phyloP scores from a whole-genome alignment of 1,139 yeast species.

The Suhomyces maxii region DNA sequence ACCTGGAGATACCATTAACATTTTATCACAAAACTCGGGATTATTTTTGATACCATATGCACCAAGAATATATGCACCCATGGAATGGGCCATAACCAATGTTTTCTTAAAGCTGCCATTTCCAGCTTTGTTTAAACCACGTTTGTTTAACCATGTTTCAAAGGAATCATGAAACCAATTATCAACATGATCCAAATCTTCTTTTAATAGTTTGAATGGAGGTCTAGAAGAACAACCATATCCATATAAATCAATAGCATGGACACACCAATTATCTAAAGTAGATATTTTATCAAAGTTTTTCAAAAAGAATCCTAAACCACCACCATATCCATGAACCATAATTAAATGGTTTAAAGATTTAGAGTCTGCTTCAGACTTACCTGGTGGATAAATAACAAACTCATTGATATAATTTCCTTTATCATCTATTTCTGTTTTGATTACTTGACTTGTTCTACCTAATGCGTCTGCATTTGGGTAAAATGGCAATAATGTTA shows the following conservation, averaged over 20 bases:
- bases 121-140: conserved; percentile 28
- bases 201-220: conserved; percentile 36
- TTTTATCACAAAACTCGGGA: conserved; percentile 46
- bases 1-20: conserved; percentile 62
- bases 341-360: conserved; percentile 58
- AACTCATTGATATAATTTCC: conserved; percentile 62
- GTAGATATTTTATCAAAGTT: conserved; percentile 51
- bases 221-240: conserved; percentile 76
- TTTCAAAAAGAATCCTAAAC: conserved; percentile 67
- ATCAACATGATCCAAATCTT: conserved; percentile 42
- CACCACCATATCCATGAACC: conserved; percentile 81
- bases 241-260: conserved; percentile 73
- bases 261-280: conserved; percentile 56
- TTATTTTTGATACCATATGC: conserved; percentile 44
- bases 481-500: conserved; percentile 42
- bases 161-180: conserved; percentile 55
- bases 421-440: conserved; percentile 41
- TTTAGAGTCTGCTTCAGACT: conserved; percentile 25
- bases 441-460: conserved; percentile 32
- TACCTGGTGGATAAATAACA: conserved; percentile 50
- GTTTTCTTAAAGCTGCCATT: conserved; percentile 25
- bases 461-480: conserved; percentile 36
- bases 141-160: conserved; percentile 41
- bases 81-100: conserved; percentile 57
- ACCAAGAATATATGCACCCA: conserved; percentile 61